phyloP scores from a whole-genome alignment of 2,329 filamentous ascomycete species.

The Penicillium sp. region DNA sequence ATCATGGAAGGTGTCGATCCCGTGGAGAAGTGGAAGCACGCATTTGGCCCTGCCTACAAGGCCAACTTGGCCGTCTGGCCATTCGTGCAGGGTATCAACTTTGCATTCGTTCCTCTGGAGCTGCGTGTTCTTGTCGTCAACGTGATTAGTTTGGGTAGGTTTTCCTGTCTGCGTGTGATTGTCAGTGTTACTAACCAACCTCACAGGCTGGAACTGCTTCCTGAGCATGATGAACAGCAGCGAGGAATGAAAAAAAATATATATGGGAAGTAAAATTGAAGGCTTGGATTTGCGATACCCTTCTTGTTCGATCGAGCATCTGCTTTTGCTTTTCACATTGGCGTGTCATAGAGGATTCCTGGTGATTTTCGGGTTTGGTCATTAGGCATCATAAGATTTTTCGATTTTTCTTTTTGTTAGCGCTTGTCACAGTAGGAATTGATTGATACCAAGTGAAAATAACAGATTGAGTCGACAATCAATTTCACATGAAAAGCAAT shows the following conservation, averaged over 20 bases:
- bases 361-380: not conserved
- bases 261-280: not conserved
- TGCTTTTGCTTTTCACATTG: constrained; percentile 8
- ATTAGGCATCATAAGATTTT: constrained; percentile 1
- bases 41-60: constrained; percentile 70
- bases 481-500: not conserved
- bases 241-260: constrained; percentile 32
- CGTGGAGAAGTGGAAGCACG: constrained; percentile 69
- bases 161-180: not conserved
- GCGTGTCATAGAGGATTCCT: constrained; percentile 11
- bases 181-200: constrained; percentile 6
- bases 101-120: constrained; percentile 80
- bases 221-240: constrained; percentile 57
- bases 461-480: not conserved
- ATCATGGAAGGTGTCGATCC: constrained; percentile 70
- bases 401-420: not conserved
- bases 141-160: constrained; percentile 68
- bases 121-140: constrained; percentile 86
- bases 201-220: constrained; percentile 60
- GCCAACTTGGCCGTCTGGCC: constrained; percentile 92
- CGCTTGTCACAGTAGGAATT: not conserved
- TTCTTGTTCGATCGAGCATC: constrained; percentile 15
- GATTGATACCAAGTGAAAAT: not conserved
- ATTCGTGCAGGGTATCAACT: constrained; percentile 80
- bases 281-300: constrained; percentile 38